Percentiles rank a stretch among this genome's conserved stretches.
phyloP scores from a whole-genome alignment of 352 stramenopile species.

The Albugo laibachii region DNA sequence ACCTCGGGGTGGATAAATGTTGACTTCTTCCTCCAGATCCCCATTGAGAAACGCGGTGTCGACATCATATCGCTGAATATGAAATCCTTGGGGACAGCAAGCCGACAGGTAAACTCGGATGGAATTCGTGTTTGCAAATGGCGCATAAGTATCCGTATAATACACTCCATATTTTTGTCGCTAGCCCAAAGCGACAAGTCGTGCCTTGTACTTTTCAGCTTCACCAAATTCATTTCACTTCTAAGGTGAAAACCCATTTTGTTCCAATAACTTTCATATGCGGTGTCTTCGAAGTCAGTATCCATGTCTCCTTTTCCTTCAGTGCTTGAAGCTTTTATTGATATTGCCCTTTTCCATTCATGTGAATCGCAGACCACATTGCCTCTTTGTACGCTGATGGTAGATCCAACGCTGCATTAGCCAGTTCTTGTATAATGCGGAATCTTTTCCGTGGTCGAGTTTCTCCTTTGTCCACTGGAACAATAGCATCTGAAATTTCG shows the following conservation, averaged over 20 bases:
- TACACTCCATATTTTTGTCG: conserved; percentile 9
- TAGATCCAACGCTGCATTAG: neutral
- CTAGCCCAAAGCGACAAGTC: conserved; percentile 11
- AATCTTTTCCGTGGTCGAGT: too few species aligned
- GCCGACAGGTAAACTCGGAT: conserved; percentile 11
- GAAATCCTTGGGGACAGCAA: conserved; percentile 5
- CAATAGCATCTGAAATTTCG: too few species aligned
- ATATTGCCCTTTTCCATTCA: neutral
- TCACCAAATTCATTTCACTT: conserved; percentile 6
- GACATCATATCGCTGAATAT: conserved; percentile 9
- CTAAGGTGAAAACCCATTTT: conserved; percentile 6
- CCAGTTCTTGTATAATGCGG: too few species aligned
- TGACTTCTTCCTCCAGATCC: too few species aligned
- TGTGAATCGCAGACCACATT: neutral
- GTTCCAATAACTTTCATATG: conserved; percentile 1
- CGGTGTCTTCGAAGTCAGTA: neutral
- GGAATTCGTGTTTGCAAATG: conserved; percentile 8
- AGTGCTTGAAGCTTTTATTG: neutral
- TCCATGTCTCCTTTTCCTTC: neutral
- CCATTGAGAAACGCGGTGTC: conserved; percentile 7
- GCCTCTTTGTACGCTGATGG: conserved; percentile 3
- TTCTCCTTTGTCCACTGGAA: too few species aligned
- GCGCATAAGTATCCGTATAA: conserved; percentile 11
- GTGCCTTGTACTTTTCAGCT: conserved; percentile 11
- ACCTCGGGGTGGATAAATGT: too few species aligned